These are phyloP conservation scores for Solanum chacoense DNA, from an alignment of 305 asterid genomes.

Conservation along the genomic window DNA sequence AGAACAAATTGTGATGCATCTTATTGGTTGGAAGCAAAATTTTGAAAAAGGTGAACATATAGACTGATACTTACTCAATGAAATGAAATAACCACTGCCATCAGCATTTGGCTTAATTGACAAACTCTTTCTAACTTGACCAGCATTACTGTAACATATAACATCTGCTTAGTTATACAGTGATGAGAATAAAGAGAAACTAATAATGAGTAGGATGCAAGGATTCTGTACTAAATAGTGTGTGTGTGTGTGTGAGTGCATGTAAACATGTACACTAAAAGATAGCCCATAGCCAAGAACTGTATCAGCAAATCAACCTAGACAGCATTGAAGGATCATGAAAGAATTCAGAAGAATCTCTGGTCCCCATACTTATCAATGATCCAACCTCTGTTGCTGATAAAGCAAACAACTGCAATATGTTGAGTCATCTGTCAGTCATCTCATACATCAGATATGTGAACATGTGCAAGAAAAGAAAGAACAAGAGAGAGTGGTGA, in stretches of 20 bases:
- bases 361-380: slow-evolving; percentile 57
- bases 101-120: slow-evolving; percentile 67
- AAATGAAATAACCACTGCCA: slow-evolving; percentile 69
- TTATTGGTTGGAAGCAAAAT: not conserved
- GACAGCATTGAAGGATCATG: slow-evolving; percentile 84
- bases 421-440: slow-evolving; percentile 11
- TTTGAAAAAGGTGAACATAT: not conserved
- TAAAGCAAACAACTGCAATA: slow-evolving; percentile 60
- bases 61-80: slow-evolving; percentile 47
- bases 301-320: slow-evolving; percentile 34
- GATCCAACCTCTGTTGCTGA: slow-evolving; percentile 87
- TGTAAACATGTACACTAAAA: not conserved
- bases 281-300: not conserved
- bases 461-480: not conserved
- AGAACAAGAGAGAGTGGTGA: not conserved
- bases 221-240: not conserved
- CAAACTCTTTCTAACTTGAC: slow-evolving; percentile 82
- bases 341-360: slow-evolving; percentile 73
- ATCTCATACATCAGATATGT: not conserved
- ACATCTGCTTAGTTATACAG: not conserved
- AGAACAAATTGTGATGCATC: not conserved
- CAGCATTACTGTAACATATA: slow-evolving; percentile 58
- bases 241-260: not conserved
- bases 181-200: not conserved
- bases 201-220: not conserved